phyloP scores from a whole-genome alignment of 2,329 filamentous ascomycete species.

The Paramyrothecium sp. region DNA sequence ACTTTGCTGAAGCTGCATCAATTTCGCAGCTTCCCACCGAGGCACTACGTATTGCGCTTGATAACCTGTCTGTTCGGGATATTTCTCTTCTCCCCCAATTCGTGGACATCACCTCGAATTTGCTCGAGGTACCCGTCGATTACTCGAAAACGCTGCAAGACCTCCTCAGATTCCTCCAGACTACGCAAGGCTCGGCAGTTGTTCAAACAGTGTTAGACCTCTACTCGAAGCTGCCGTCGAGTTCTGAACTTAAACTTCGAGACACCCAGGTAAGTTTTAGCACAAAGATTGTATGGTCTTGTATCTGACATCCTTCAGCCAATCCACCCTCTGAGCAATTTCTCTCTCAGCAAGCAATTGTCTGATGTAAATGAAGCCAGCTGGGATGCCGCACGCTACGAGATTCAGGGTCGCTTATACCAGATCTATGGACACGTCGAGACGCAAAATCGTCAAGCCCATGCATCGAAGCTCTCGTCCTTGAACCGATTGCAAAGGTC shows the following conservation, averaged over 20 bases:
- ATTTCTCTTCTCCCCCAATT: slow-evolving; percentile 35
- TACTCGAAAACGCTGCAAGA: slow-evolving; percentile 16
- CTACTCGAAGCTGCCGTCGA: slow-evolving; percentile 29
- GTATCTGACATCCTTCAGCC: slow-evolving; percentile 27
- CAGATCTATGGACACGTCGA: slow-evolving; percentile 39
- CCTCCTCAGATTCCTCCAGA: slow-evolving; percentile 28
- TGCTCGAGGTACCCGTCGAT: not conserved
- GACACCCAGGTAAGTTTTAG: slow-evolving; percentile 31
- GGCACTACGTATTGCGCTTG: slow-evolving; percentile 35
- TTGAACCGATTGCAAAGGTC: slow-evolving; percentile 63
- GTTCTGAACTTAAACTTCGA: slow-evolving; percentile 25
- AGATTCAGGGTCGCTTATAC: slow-evolving; percentile 46
- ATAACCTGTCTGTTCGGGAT: slow-evolving; percentile 48
- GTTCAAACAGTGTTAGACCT: slow-evolving; percentile 32
- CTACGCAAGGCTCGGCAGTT: slow-evolving; percentile 23
- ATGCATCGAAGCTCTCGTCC: slow-evolving; percentile 47
- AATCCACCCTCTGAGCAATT: slow-evolving; percentile 59
- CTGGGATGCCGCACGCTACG: slow-evolving; percentile 54
- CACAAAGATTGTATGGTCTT: too few species aligned
- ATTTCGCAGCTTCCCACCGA: slow-evolving; percentile 19
- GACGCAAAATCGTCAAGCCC: slow-evolving; percentile 38
- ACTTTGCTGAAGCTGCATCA: slow-evolving; percentile 23
- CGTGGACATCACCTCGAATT: slow-evolving; percentile 17
- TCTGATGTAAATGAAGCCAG: slow-evolving; percentile 29
- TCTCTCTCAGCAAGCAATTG: slow-evolving; percentile 47